These are phyloP conservation scores for Kodamaea sagamina DNA, from an alignment of 805 yeast genomes.

Conservation along the genomic window DNA sequence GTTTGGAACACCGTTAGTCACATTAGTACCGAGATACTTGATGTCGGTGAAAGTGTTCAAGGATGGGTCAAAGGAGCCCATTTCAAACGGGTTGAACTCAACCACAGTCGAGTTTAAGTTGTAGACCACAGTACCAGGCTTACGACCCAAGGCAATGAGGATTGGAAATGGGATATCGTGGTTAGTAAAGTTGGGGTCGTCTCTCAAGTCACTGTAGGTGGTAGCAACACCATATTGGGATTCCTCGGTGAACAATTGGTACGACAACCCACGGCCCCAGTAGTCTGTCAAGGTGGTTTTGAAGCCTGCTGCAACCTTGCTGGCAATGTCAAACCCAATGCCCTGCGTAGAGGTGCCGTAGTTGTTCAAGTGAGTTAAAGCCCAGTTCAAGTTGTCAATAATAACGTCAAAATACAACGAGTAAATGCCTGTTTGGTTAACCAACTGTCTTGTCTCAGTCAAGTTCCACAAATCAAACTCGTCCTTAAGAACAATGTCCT, in stretches of 20 bases:
- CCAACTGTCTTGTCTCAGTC: conserved; percentile 29
- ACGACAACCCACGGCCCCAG: conserved; percentile 77
- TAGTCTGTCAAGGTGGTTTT: conserved; percentile 68
- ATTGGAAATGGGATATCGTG: conserved; percentile 47
- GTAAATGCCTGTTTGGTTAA: conserved; percentile 25
- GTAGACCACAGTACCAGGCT: conserved; percentile 32
- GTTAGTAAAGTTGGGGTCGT: conserved; percentile 27
- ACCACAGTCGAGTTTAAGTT: conserved; percentile 40
- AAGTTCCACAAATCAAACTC: conserved; percentile 39
- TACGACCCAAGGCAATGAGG: conserved; percentile 37
- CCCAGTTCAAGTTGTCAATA: conserved; percentile 24
- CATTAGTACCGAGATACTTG: conserved; percentile 38
- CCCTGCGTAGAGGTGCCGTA: conserved; percentile 31
- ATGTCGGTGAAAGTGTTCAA: conserved; percentile 41
- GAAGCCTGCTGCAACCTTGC: conserved; percentile 58
- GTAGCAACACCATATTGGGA: conserved; percentile 26
- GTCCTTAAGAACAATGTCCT: conserved; percentile 46
- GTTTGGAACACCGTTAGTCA: conserved; percentile 32
- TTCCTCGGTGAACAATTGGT: conserved; percentile 53
- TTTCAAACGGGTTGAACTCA: conserved; percentile 44
- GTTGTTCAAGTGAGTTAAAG: conserved; percentile 32
- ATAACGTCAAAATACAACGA: conserved; percentile 23
- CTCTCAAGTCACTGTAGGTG: conserved; percentile 38
- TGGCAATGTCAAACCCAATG: conserved; percentile 52
- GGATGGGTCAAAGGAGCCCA: conserved; percentile 44